Base-by-base conservation (phyloP, 2,329 filamentous ascomycete genomes). In the Dactylonectria macrodidyma region DNA sequence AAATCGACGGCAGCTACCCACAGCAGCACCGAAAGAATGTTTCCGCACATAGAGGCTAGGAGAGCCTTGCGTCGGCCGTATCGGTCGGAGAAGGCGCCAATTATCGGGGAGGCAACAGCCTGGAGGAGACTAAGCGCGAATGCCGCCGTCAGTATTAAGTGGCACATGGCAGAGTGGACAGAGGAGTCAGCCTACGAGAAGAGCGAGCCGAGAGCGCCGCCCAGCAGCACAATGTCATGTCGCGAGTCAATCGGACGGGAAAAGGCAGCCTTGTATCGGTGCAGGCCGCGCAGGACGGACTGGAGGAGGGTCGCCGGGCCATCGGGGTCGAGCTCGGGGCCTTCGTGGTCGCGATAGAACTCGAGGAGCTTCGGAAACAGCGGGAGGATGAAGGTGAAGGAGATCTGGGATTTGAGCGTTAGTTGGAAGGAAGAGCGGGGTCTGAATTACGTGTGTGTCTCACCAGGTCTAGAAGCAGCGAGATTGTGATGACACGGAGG, bases 351-450 rank as follows among this genome's bases (percentile, higher is more conserved):
- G 82, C 94, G 93, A 85, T 98, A 99, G 88, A 98, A 98, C 76
- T 97, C 93, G 81, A 98, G 92, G 51, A 99, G 92, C 66, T 95
- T 95, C 8, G 95, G 96, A 80, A 98, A 99, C 41, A 99, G 90
- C 0, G 96, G 96, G 9, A 99, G 91, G 79, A 98, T 98, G 80
- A 99, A 98, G 34, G 96, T 99, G 81, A 99, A 99, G 63, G 95
- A 98, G 77, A 98, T 94, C 95, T 98, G 56, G 22, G 22, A 36
- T 38, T 34, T n/a, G 5, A 47, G 46, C 26, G 3, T 14, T 41
- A 7, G 67, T 75, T 34, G 71, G 69, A 16, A 30, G 16, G 19
- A 19, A 34, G 41, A 47, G 10, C 33, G n/a, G 19, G 50, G 7
- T 33, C 8, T 5, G 10, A 7, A 8, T 14, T 16, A 26, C 6